Conservation (phyloP, 352 stramenopile genomes). For the Pythium phragmiticola region DNA sequence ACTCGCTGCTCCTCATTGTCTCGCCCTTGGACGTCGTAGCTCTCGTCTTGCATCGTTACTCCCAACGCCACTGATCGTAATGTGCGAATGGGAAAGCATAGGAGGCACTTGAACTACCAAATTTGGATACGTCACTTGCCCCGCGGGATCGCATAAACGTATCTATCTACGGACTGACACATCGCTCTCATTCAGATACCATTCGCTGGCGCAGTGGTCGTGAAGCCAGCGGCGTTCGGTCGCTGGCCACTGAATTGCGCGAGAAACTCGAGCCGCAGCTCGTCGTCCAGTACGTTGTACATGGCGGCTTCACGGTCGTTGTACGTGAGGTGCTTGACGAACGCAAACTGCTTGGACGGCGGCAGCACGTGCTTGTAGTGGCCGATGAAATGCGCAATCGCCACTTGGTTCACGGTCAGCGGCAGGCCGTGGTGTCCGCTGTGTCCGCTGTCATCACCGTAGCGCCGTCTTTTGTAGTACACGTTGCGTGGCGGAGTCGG, state of each 20-base stretch:
- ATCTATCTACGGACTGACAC: neutral
- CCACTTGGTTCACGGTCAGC: slow-evolving; percentile 38
- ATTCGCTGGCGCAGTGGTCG: no score
- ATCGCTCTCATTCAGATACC: no score
- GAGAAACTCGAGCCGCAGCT: slow-evolving; percentile 41
- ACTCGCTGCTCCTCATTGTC: neutral
- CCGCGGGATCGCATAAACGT: neutral
- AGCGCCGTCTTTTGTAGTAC: slow-evolving; percentile 8
- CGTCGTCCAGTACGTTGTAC: slow-evolving; percentile 61
- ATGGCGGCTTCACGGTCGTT: slow-evolving; percentile 52
- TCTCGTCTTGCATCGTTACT: neutral
- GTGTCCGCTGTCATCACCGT: slow-evolving; percentile 1
- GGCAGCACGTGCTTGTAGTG: slow-evolving; percentile 37
- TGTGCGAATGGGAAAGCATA: neutral
- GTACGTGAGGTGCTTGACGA: slow-evolving; percentile 47
- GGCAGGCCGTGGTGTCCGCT: neutral
- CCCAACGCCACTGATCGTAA: neutral
- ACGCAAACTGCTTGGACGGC: slow-evolving; percentile 29
- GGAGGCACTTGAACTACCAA: neutral
- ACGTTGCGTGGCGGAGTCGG: neutral
- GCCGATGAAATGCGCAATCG: slow-evolving; percentile 42
- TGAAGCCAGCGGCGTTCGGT: neutral
- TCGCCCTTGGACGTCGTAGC: neutral
- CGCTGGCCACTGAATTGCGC: slow-evolving; percentile 31
- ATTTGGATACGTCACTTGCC: neutral